Percentiles rank a stretch among this genome's conserved stretches.
Evolutionary conservation across 352 stramenopile species (phyloP).

Genomic region (Phytophthora cryptogea): DNA sequence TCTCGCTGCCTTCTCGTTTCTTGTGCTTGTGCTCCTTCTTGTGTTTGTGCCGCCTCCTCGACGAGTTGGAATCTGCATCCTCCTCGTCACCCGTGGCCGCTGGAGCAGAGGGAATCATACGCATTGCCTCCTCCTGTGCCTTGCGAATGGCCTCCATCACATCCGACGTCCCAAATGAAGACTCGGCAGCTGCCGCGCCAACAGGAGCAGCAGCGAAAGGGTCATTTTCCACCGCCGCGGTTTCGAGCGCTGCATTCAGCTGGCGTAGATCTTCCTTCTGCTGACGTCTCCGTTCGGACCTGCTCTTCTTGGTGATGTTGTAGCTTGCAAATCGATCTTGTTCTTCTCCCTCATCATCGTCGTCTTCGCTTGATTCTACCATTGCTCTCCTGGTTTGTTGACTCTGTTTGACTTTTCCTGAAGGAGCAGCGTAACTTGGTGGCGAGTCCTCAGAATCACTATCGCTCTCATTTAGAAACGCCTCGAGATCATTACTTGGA

Average conservation of each 20-base stretch:
- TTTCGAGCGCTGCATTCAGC: slow-evolving; percentile 38
- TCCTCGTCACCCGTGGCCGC: neutral
- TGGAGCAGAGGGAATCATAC: slow-evolving; percentile 48
- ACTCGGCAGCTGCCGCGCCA: slow-evolving; percentile 8
- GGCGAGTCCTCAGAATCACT: slow-evolving; percentile 49
- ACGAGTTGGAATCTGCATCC: slow-evolving; percentile 13
- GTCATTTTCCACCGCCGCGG: slow-evolving; percentile 7
- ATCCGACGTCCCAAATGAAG: slow-evolving; percentile 41
- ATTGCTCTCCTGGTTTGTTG: neutral
- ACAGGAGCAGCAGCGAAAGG: slow-evolving; percentile 4
- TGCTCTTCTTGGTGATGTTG: slow-evolving; percentile 46
- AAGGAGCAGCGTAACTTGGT: neutral
- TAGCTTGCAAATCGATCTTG: slow-evolving; percentile 57
- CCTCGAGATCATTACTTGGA: slow-evolving; percentile 50
- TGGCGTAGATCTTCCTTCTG: slow-evolving; percentile 52
- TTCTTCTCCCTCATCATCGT: slow-evolving; percentile 37
- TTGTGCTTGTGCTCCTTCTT: slow-evolving; percentile 40
- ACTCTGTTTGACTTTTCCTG: neutral
- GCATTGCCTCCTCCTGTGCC: slow-evolving; percentile 66
- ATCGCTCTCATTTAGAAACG: slow-evolving; percentile 68
- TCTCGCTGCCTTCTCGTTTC: slow-evolving; percentile 22
- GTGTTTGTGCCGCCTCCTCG: slow-evolving; percentile 31
- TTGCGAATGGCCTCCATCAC: slow-evolving; percentile 74
- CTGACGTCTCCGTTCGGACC: slow-evolving; percentile 37
- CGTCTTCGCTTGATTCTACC: slow-evolving; percentile 40